Conservation (phyloP, 345 rosid species). For the Firmiana major region DNA sequence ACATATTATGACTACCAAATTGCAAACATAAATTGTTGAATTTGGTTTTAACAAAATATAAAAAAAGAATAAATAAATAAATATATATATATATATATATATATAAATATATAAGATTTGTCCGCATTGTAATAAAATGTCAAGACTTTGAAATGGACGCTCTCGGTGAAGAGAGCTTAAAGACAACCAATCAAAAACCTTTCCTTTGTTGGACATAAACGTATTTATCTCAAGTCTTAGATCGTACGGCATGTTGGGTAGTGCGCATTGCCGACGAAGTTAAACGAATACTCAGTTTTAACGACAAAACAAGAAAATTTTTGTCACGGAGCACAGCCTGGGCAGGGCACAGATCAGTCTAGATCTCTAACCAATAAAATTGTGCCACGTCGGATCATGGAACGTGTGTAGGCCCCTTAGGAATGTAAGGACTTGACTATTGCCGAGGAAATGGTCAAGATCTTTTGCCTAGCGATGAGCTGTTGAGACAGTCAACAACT, state of each 20-base stretch:
- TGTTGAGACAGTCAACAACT: neutral
- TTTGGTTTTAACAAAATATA: neutral
- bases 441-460: neutral
- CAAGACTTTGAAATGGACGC: neutral
- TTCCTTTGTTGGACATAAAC: neutral
- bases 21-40: neutral
- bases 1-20: neutral
- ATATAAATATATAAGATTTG: too few relatives aligned
- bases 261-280: neutral
- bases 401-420: neutral
- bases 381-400: neutral
- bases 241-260: neutral
- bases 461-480: neutral
- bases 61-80: too few relatives aligned
- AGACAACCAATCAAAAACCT: neutral
- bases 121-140: too few relatives aligned
- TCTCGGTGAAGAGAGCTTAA: constrained; percentile 6
- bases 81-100: too few relatives aligned
- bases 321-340: neutral
- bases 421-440: neutral
- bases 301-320: neutral
- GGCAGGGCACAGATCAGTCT: neutral
- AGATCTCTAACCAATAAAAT: neutral
- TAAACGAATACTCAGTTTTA: neutral
- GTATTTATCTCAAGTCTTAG: neutral